Evolutionary conservation across 2,329 filamentous ascomycete genomes (phyloP), one percentile per base, ranked within the genome.

Genomic region (Calonectria multiphialidica): DNA sequence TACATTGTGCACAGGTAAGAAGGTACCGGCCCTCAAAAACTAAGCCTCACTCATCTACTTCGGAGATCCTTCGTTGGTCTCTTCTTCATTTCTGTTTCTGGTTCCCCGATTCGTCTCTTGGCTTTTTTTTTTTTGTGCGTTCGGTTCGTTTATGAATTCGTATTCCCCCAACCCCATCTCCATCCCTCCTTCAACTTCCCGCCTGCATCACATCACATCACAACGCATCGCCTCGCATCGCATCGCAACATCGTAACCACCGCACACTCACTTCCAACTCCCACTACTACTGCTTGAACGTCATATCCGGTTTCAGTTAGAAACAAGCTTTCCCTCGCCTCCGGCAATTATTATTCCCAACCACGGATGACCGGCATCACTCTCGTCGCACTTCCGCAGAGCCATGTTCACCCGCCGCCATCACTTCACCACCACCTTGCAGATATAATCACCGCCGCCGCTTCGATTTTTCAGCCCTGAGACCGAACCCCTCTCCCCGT

Each of bases 391-490:
- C 12, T 30, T 42, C 44, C 40, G 57, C 47, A 70, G 61, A 59
- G 50, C 57, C 55, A 72, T 75, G 73, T 25, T 55, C 55, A 61
- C 44, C 57, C 44, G 42, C 66, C 66, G 18, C 66, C 53, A 61
- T 35, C 53, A 44, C 65, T 42, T 33, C 28, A 21, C 44, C 28
- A 21, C 44, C 66, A 50, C 44, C 13, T 61, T 30, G 7, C 35
- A 68, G 53, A 25, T 59, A 61, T 68, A 59, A 68, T 28, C 44
- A 12, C 23, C 66, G n/a, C 30, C 33, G 18, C 12, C 47, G n/a
- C 50, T 12, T n/a, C n/a, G 40, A 45, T 25, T 47, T n/a, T n/a
- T 21, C 50, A 25, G 16, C 37, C 37, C 33, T 57, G 64, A 66
- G 50, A 59, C 35, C 33, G 21, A 42, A 30, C 47, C 28, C 33